Evolutionary conservation across 352 stramenopile species (phyloP), one percentile per base, ranked within the genome.

Genomic region (Pythium grandisporangium): DNA sequence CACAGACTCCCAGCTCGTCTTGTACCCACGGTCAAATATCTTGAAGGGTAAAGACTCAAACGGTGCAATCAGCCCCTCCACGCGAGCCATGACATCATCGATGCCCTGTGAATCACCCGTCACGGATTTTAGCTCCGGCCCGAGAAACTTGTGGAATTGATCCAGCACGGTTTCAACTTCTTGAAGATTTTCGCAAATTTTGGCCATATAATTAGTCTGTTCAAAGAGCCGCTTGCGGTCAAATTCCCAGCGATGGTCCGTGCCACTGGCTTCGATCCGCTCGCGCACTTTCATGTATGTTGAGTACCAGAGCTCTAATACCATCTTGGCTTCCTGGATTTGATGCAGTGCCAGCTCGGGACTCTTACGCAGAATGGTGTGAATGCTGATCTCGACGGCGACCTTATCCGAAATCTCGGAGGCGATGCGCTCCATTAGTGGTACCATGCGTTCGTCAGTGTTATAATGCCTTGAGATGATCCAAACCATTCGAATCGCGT

Each of bases 381-480:
- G 80, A 38, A 97, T 92, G 42, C 96, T 93, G 46, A 98, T 91
- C 42, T 95, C 80, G 20, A 73, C 61, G 0, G 79, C 78, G 6
- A 97, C 92, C 58, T 97, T 97, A 39, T 95, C 84, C 8, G 87
- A 75, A 41, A 98, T 96, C 58, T 98, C 86, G 2, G 69, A 88
- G 2, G 87, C 94, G 36, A 98, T 97, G 6, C 91, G 72, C 60
- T 97, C 91, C 91, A 98, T 97, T 10, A 98, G 68, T 11, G 90
- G 90, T 30, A 97, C 82, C 87, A 98, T 97, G 4, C 92, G 73
- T 47, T 98, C 88, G 41, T 98, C 94, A n/a, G 87, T 98, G 52
- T 98, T 98, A 68, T 97, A 98, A 50, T 98, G 92, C 0, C 94
- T 63, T 19, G 93, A 98, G 37, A 98, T 97, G 52, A 97, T 97